Evolutionary conservation across 164 flowering plant species (phyloP), one percentile per base, ranked within the genome.

Genomic region (Platanus orientalis): DNA sequence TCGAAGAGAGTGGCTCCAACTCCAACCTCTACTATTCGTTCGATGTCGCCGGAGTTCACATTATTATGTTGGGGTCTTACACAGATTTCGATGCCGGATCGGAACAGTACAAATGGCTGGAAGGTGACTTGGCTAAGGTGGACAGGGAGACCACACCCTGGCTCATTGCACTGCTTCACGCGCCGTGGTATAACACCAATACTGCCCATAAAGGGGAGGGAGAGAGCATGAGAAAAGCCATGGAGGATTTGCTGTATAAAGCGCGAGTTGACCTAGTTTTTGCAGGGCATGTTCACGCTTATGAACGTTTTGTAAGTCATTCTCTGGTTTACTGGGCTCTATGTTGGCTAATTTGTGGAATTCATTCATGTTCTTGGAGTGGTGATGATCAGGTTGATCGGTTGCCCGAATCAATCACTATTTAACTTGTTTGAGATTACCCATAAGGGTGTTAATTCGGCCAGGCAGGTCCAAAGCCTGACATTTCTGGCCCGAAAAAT

Each of bases 171-270:
- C 54, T 9, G 6, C 39, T 34, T 34, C 39, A 34, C 39, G 39
- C 39, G 39, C 39, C 39, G 9, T 34, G 39, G 98, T 93, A 93
- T 56, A 88, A 78, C 36, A 76, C 90, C 1, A 93, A 93, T 69
- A 29, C 49, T 14, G 98, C 97, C n/a, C 98, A 93, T 72, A 76
- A 81, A 69, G 98, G 98, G 10, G 97, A 87, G 64, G 94, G 90
- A 0, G 94, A 89, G 45, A 64, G 68, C 62, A 93, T 93, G 96
- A 87, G 87, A 55, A 58, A 68, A 50, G 78, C 90, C 7, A 81
- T 93, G 90, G 97, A 93, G 63, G 75, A 65, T 6, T 42, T 93
- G 76, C 48, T 34, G 39, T 34, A 34, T 9, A 4, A 34, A 9
- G 39, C 39, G 6, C 39, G 39, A 34, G 39, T 34, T 93, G 60